phyloP scores from a whole-genome alignment of 2,329 filamentous ascomycete species.

The Akanthomyces dipterigenus region DNA sequence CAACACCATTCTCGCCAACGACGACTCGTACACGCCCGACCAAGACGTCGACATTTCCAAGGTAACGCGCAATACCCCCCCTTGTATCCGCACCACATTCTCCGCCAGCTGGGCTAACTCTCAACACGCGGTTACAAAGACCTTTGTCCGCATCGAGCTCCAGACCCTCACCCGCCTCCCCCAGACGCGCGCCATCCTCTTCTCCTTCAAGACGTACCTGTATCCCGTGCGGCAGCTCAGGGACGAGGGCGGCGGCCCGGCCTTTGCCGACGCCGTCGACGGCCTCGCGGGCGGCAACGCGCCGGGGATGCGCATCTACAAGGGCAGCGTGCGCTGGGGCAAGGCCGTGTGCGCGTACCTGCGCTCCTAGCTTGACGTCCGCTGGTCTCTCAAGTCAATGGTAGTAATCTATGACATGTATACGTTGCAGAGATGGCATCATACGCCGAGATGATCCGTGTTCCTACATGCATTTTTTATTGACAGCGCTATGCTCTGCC shows the following conservation, averaged over 20 bases:
- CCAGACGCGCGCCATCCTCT: conserved; percentile 38
- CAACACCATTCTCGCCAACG: conserved; percentile 29
- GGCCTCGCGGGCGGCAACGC: conserved; percentile 44
- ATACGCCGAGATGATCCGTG: no score
- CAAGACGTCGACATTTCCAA: conserved; percentile 32
- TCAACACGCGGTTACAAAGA: no score
- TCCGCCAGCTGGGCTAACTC: no score
- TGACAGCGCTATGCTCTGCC: neutral
- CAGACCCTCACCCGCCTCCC: conserved; percentile 46
- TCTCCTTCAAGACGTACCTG: conserved; percentile 51
- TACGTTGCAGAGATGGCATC: no score
- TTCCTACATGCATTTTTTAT: neutral
- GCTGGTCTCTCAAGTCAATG: no score
- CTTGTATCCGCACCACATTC: no score
- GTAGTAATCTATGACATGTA: no score
- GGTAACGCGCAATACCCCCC: conserved; percentile 19
- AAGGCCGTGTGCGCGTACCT: conserved; percentile 40
- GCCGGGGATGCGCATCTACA: conserved; percentile 48
- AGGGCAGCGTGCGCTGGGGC: conserved; percentile 42
- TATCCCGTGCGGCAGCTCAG: conserved; percentile 43
- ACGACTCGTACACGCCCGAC: conserved; percentile 26
- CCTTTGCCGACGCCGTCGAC: conserved; percentile 46
- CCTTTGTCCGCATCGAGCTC: conserved; percentile 40
- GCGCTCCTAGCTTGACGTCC: conserved; percentile 17
- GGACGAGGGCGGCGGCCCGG: conserved; percentile 38